Evolutionary conservation across 2,329 filamentous ascomycete genomes (phyloP).

Genomic region (Grosmannia serpens): DNA sequence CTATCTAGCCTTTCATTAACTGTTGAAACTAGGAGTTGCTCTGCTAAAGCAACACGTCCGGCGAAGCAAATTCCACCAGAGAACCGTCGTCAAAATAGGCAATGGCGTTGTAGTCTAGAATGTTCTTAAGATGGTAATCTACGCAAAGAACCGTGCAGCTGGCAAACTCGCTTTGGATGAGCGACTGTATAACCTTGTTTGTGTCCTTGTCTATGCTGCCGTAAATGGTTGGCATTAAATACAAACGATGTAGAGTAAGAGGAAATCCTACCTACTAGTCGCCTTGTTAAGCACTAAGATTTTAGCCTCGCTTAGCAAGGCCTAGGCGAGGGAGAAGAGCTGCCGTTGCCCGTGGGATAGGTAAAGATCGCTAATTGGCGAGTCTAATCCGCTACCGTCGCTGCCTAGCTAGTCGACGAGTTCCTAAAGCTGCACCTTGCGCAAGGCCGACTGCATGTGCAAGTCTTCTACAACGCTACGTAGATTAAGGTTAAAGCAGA

Average conservation of each 20-base stretch:
- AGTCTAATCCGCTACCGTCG: slow-evolving; percentile 19
- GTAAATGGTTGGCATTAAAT: background rate
- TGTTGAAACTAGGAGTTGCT: background rate
- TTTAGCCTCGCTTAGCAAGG: slow-evolving; percentile 26
- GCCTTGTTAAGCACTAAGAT: slow-evolving; percentile 34
- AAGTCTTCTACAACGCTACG: slow-evolving; percentile 23
- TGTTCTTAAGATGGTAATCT: slow-evolving; percentile 26
- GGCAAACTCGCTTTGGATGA: slow-evolving; percentile 40
- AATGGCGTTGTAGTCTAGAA: slow-evolving; percentile 22
- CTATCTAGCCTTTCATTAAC: background rate
- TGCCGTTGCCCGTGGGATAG: slow-evolving; percentile 34
- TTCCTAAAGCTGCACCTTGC: slow-evolving; percentile 14
- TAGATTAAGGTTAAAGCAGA: slow-evolving; percentile 38
- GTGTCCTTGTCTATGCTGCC: slow-evolving; percentile 45
- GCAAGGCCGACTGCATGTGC: slow-evolving; percentile 9
- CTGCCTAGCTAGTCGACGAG: slow-evolving; percentile 22
- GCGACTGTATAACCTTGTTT: slow-evolving; percentile 40
- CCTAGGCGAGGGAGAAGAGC: slow-evolving; percentile 36
- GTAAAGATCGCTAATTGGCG: slow-evolving; percentile 19
- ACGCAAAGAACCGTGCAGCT: slow-evolving; percentile 38
- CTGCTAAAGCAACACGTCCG: background rate
- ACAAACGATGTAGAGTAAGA: background rate
- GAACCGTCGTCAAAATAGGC: background rate
- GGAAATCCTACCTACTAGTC: slow-evolving; percentile 19
- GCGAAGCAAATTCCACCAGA: slow-evolving; percentile 12